These are phyloP conservation scores for Colletotrichum sp. DNA, from an alignment of 2,329 filamentous ascomycete species.

Conservation along the genomic window DNA sequence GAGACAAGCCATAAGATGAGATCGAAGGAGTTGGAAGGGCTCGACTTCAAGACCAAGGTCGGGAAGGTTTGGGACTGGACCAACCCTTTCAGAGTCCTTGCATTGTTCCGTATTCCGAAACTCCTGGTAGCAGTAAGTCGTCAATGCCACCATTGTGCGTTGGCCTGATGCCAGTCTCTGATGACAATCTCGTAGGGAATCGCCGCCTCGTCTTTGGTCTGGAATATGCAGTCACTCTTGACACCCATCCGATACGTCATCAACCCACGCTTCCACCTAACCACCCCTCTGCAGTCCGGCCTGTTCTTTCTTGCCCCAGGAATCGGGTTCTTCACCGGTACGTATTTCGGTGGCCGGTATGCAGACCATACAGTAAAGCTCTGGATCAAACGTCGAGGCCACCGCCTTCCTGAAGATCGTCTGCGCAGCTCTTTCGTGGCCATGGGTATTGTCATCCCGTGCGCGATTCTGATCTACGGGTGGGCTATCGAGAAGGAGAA, in stretches of 20 bases:
- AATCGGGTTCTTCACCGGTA: constrained; percentile 69
- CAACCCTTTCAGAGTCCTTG: constrained; percentile 69
- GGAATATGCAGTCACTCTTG: constrained; percentile 74
- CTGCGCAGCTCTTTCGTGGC: constrained; percentile 67
- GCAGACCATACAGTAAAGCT: constrained; percentile 67
- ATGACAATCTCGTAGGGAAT: neutral
- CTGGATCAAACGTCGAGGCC: constrained; percentile 59
- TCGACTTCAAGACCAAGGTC: constrained; percentile 46
- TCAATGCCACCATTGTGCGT: constrained; percentile 26
- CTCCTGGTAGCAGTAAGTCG: constrained; percentile 61
- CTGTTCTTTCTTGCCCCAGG: constrained; percentile 78
- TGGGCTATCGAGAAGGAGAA: constrained; percentile 43
- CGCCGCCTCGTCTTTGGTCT: constrained; percentile 57
- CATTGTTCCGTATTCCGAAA: constrained; percentile 71
- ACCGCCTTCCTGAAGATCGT: constrained; percentile 73
- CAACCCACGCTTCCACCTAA: constrained; percentile 72
- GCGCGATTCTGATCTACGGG: constrained; percentile 72
- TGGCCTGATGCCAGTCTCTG: neutral
- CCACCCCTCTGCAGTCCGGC: constrained; percentile 67
- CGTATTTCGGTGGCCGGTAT: constrained; percentile 71
- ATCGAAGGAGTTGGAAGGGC: constrained; percentile 65
- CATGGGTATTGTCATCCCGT: constrained; percentile 63
- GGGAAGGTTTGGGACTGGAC: constrained; percentile 48
- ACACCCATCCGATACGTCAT: constrained; percentile 74
- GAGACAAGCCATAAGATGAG: constrained; percentile 72